Evolutionary conservation across 768 basidiomycete genomes (phyloP).

Genomic region (Boletus pseudopeckii): DNA sequence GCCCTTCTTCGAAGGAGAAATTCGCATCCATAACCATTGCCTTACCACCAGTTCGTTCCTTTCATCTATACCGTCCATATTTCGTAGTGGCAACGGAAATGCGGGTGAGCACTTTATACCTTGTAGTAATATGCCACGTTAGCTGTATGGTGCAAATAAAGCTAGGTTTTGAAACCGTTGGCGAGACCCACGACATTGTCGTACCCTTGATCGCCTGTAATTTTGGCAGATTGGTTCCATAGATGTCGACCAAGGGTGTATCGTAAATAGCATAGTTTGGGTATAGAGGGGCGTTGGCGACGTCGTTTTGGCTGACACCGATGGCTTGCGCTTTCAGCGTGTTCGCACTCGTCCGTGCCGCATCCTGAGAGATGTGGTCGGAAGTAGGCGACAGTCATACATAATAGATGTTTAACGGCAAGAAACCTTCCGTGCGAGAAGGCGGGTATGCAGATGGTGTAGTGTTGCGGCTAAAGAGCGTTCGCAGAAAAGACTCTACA

Average conservation of each 20-base stretch:
- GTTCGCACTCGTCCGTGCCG: slow-evolving; percentile 35
- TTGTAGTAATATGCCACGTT: slow-evolving; percentile 3
- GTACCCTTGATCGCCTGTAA: slow-evolving; percentile 38
- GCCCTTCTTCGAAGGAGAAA: slow-evolving; percentile 11
- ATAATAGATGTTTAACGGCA: slow-evolving; percentile 46
- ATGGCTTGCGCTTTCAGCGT: slow-evolving; percentile 39
- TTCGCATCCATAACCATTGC: slow-evolving; percentile 8
- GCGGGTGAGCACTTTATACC: not conserved
- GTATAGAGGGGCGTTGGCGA: slow-evolving; percentile 40
- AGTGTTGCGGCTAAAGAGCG: not conserved
- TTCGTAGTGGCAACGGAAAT: not conserved
- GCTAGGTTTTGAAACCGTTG: slow-evolving; percentile 52
- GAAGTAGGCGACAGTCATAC: not conserved
- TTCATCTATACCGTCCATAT: not conserved
- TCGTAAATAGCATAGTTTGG: slow-evolving; percentile 53
- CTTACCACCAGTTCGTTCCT: not conserved
- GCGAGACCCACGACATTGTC: slow-evolving; percentile 54
- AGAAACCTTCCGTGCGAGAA: slow-evolving; percentile 30
- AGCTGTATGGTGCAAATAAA: not conserved
- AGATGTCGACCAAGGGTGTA: slow-evolving; percentile 46
- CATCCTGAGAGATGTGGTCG: slow-evolving; percentile 29
- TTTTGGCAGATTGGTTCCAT: slow-evolving; percentile 38
- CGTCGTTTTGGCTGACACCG: slow-evolving; percentile 38
- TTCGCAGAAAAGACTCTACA: slow-evolving; percentile 39
- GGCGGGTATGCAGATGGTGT: slow-evolving; percentile 13